phyloP scores from a whole-genome alignment of 345 rosid species.

The Ceriops tagal region DNA sequence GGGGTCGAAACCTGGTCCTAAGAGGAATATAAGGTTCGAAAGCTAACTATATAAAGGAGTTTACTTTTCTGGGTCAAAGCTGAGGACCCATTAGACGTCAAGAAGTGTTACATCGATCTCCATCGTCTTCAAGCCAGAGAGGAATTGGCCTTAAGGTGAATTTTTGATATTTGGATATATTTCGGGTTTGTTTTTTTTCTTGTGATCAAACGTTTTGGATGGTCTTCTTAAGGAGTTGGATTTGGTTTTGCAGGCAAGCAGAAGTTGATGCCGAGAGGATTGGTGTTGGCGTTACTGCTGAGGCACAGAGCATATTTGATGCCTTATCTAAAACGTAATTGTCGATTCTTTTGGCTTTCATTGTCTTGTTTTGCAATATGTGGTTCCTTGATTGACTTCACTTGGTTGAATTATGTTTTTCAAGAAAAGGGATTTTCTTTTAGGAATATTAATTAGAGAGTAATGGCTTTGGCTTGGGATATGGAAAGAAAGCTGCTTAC shows the following conservation, averaged over 20 bases:
- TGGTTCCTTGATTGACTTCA: neutral
- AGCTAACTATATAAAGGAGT: constrained; percentile 64
- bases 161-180: neutral
- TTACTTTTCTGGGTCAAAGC: constrained; percentile 57
- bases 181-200: neutral
- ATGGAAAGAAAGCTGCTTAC: neutral
- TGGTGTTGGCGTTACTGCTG: constrained; percentile 89
- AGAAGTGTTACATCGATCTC: constrained; percentile 63
- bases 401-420: neutral
- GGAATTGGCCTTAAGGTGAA: constrained; percentile 70
- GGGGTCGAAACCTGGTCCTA: constrained; percentile 46
- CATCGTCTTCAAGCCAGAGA: constrained; percentile 60
- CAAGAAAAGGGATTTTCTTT: neutral
- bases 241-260: constrained; percentile 58
- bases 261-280: constrained; percentile 79
- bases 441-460: too few relatives aligned
- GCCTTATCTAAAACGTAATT: constrained; percentile 87
- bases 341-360: neutral
- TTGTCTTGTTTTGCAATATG: neutral
- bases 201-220: neutral
- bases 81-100: constrained; percentile 75
- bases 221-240: constrained; percentile 3
- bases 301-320: constrained; percentile 84
- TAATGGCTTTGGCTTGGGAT: neutral
- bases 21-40: constrained; percentile 63